A percentile compares a stretch with the other conserved stretches of the same genome.
Conservation (phyloP, 2,329 filamentous ascomycete species). For the Stagonosporopsis cucurbitacearum region DNA sequence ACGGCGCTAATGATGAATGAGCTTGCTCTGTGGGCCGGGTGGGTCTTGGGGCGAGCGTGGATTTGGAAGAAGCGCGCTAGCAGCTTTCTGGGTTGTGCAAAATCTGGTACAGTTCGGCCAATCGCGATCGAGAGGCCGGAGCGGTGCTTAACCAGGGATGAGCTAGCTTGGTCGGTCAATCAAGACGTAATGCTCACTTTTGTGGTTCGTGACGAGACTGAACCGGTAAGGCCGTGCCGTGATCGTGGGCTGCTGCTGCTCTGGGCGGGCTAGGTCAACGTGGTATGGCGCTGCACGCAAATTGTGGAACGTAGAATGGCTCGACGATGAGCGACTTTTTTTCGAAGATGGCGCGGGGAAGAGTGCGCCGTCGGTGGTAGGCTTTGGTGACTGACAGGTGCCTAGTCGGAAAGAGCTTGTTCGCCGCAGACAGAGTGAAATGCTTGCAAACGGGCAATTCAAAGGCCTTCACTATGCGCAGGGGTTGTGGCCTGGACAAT, state of each 20-base stretch:
- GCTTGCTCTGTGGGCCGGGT: conserved; percentile 36
- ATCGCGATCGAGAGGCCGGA: conserved; percentile 34
- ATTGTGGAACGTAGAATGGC: conserved; percentile 29
- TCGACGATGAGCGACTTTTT: conserved; percentile 21
- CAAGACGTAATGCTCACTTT: conserved; percentile 44
- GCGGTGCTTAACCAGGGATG: conserved; percentile 39
- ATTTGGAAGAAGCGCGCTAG: conserved; percentile 39
- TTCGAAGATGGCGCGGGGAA: conserved; percentile 24
- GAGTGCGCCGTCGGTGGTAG: conserved; percentile 28
- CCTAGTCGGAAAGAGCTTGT: conserved; percentile 26
- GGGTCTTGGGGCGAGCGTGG: conserved; percentile 36
- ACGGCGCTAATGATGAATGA: conserved; percentile 46
- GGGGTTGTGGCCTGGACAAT: neutral
- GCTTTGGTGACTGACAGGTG: conserved; percentile 17
- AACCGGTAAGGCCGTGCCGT: conserved; percentile 48
- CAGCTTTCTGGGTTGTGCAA: conserved; percentile 41
- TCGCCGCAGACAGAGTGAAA: conserved; percentile 29
- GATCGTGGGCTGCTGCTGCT: conserved; percentile 40
- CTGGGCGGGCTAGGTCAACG: conserved; percentile 32
- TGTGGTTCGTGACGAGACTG: conserved; percentile 31
- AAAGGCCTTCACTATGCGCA: conserved; percentile 23
- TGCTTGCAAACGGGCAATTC: conserved; percentile 26
- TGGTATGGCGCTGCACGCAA: conserved; percentile 35
- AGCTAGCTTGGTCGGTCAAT: conserved; percentile 43
- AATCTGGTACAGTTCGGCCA: conserved; percentile 39